Evolutionary conservation across 257 asterid genomes (phyloP).

Genomic region (Lycium ferocissimum): DNA sequence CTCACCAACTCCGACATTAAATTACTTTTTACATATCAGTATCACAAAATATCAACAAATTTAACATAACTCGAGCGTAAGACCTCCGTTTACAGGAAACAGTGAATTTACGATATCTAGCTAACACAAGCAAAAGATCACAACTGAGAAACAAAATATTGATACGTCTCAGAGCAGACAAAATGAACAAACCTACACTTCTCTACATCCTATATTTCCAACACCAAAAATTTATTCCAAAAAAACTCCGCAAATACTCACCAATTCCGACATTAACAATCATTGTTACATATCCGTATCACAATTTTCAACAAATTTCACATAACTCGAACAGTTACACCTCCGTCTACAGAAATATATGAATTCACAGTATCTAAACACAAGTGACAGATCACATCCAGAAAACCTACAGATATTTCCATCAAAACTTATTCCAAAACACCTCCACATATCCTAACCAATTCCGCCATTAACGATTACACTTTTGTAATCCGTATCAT

Average conservation of each 20-base stretch:
- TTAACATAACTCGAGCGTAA: too few relatives aligned
- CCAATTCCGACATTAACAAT: neutral
- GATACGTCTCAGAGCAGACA: neutral
- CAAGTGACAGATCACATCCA: neutral
- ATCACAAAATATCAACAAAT: too few relatives aligned
- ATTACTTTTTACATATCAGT: too few relatives aligned
- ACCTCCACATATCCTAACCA: neutral
- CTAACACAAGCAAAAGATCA: neutral
- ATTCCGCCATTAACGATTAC: neutral
- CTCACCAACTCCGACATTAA: too few relatives aligned
- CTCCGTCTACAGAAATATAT: neutral
- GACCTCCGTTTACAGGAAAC: too few relatives aligned
- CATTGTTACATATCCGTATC: neutral
- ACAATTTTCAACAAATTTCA: neutral
- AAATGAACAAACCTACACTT: neutral
- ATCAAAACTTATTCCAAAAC: neutral
- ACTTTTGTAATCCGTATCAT: neutral
- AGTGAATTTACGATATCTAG: neutral
- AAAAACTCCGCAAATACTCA: neutral
- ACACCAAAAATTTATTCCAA: neutral
- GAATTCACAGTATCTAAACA: neutral
- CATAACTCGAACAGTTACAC: neutral
- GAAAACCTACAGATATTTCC: neutral
- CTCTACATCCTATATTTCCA: neutral
- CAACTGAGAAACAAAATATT: neutral